phyloP scores from a whole-genome alignment of 192 early-diverging fungal genomes.

The Jimgerdemannia lactiflua region DNA sequence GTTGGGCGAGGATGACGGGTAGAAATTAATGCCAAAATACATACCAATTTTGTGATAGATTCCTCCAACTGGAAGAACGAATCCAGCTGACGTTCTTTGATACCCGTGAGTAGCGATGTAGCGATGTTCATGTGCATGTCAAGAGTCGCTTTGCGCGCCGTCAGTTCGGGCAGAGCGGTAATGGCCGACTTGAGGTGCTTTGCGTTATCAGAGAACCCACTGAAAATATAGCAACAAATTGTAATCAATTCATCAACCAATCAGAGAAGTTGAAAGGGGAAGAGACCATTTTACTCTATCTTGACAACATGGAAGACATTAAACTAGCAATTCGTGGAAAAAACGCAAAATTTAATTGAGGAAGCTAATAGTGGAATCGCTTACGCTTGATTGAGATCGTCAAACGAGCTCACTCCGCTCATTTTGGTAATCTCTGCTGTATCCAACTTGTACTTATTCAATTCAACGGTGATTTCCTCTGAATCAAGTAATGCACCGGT shows the following conservation, averaged over 20 bases:
- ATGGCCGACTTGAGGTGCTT: constrained; percentile 90
- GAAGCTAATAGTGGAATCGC: constrained; percentile 14
- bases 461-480: constrained; percentile 90
- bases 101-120: constrained; percentile 79
- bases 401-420: constrained; percentile 78
- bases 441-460: constrained; percentile 93
- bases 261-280: background rate
- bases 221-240: constrained; percentile 13
- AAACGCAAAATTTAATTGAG: background rate
- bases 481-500: background rate
- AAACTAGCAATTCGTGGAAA: too few species aligned
- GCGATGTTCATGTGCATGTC: constrained; percentile 99
- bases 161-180: constrained; percentile 90
- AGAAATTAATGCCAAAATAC: background rate
- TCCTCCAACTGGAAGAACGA: constrained; percentile 95
- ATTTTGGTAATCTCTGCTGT: constrained; percentile 88
- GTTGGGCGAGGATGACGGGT: background rate
- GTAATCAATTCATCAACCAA: background rate
- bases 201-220: constrained; percentile 79
- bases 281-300: too few species aligned
- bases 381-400: constrained; percentile 73
- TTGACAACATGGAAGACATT: too few species aligned
- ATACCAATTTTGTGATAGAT: constrained; percentile 70
- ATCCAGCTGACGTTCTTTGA: constrained; percentile 93
- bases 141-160: constrained; percentile 86